Percentiles rank a stretch among this genome's conserved stretches.
Conservation (phyloP, 345 rosid species). For the Pistacia vera region DNA sequence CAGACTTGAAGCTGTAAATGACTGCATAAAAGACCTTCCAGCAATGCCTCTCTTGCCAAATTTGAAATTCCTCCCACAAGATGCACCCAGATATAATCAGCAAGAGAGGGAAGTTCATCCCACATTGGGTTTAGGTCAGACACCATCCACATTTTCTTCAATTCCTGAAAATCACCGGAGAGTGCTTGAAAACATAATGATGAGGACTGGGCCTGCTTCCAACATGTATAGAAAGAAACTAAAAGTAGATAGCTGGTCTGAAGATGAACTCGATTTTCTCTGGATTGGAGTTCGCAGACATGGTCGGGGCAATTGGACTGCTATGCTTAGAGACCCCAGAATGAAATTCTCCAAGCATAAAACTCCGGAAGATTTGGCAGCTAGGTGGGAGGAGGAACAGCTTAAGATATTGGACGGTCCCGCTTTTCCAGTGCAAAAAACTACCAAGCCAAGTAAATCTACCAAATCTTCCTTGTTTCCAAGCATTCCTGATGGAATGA, state of each 20-base stretch:
- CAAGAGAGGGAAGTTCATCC: constrained; percentile 68
- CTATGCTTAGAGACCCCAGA: constrained; percentile 87
- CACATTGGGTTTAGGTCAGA: constrained; percentile 74
- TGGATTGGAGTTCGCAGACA: constrained; percentile 99
- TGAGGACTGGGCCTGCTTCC: constrained; percentile 81
- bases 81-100: constrained; percentile 62
- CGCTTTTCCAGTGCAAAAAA: constrained; percentile 47
- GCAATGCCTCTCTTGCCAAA: constrained; percentile 72
- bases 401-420: constrained; percentile 74
- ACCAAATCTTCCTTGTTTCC: constrained; percentile 65
- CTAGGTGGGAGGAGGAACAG: constrained; percentile 97
- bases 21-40: constrained; percentile 66
- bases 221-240: constrained; percentile 65
- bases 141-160: constrained; percentile 54
- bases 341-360: constrained; percentile 76
- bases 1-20: constrained; percentile 66
- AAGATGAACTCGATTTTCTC: constrained; percentile 98
- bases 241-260: constrained; percentile 88
- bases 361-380: constrained; percentile 73
- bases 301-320: constrained; percentile 92
- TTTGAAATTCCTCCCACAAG: constrained; percentile 71
- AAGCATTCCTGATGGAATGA: constrained; percentile 87
- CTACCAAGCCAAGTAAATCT: constrained; percentile 50
- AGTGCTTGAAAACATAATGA: constrained; percentile 92
- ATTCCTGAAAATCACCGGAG: constrained; percentile 94